Evolutionary conservation across 305 asterid species (phyloP), one percentile per base, ranked within the genome.

Genomic region (Fraxinus latifolia): DNA sequence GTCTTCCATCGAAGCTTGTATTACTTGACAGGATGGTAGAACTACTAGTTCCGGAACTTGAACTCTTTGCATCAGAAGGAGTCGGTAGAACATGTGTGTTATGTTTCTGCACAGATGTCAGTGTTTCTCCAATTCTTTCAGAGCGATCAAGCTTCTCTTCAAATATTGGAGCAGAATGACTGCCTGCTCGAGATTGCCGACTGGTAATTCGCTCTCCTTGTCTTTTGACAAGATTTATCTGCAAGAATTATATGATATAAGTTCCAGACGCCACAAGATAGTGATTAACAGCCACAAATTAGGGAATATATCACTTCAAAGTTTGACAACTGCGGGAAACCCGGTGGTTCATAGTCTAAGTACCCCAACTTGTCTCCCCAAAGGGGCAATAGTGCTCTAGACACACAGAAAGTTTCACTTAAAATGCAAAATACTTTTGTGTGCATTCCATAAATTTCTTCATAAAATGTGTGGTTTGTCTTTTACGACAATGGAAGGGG

Each of bases 91-190:
- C 98, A 76, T 96, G 91, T 9, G 98, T 90, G 39, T 87, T 90
- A 77, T 86, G 88, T 82, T 91, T 94, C 39, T 74, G 90, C 72
- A 62, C 83, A 70, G 95, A 44, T 25, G 86, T 77, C 80, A 83
- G 94, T 84, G 86, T 82, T 84, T 93, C 97, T 86, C 86, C 88
- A 70, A 79, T 86, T 85, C 89, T 91, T 80, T 92, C 97, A 79
- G 91, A 83, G 11, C 85, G 84, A 71, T 91, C 97, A 39, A 88
- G 86, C 88, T 93, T 96, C 84, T 92, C 97, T 29, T 93, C 88
- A 77, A 83, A 90, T 85, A 96, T 89, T 79, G 99, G 99, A 87
- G 98, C 98, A 83, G 99, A 95, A 87, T 92, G 89, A 86, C 95
- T 92, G 80, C 86, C 84, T 55, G 85, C 87, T 80, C 85, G 89